Percentiles rank a stretch among this genome's conserved stretches.
Evolutionary conservation across 805 yeast genomes (phyloP).

Genomic region (Yarrowia yakushimensis): DNA sequence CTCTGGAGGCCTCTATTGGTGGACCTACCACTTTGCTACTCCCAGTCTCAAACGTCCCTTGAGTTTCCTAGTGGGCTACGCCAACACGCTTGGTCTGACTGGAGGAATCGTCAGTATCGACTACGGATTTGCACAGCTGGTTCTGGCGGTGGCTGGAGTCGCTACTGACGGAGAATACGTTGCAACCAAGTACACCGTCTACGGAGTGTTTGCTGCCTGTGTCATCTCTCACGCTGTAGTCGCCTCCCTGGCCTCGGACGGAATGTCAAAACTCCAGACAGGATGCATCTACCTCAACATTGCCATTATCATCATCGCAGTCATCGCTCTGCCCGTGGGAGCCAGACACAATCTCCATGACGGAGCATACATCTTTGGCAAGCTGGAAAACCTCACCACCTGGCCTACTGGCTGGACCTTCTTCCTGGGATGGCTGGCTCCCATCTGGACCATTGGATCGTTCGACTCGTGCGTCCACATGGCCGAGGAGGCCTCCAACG

Average conservation of each 20-base stretch:
- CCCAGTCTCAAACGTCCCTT: constrained; percentile 48
- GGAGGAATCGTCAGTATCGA: constrained; percentile 65
- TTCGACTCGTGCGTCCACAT: constrained; percentile 68
- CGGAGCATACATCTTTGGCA: constrained; percentile 54
- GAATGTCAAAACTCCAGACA: constrained; percentile 57
- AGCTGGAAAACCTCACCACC: constrained; percentile 47
- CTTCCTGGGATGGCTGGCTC: constrained; percentile 56
- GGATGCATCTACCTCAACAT: constrained; percentile 54
- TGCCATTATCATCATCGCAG: constrained; percentile 50
- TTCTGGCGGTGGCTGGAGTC: constrained; percentile 39
- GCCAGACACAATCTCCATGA: constrained; percentile 42
- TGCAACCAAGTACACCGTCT: constrained; percentile 51
- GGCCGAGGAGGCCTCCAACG: constrained; percentile 66
- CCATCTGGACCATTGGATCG: constrained; percentile 75
- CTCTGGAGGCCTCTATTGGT: constrained; percentile 68
- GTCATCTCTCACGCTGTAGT: constrained; percentile 50
- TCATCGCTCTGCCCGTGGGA: constrained; percentile 30
- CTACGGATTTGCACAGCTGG: constrained; percentile 66
- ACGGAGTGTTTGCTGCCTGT: constrained; percentile 65
- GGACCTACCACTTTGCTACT: constrained; percentile 67
- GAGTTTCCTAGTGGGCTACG: constrained; percentile 61
- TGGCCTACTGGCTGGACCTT: constrained; percentile 63
- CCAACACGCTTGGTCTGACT: constrained; percentile 62
- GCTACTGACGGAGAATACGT: constrained; percentile 53
- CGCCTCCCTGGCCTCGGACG: constrained; percentile 55